Conservation (phyloP, 768 basidiomycete species). For the Lentinula aciculospora region DNA sequence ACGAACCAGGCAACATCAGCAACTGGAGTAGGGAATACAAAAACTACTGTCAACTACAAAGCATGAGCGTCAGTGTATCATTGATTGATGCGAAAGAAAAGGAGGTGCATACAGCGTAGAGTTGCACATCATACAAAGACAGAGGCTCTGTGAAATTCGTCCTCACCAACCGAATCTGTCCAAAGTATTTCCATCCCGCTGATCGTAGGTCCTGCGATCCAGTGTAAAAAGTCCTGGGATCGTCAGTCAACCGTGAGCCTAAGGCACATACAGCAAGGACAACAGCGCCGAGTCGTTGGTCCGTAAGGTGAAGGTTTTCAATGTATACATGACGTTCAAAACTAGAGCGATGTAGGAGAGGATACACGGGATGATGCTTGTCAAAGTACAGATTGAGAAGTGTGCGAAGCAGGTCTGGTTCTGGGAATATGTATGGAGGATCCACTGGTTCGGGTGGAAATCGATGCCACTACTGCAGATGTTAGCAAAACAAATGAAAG, state of each 20-base stretch:
- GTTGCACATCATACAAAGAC: slow-evolving; percentile 35
- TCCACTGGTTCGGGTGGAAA: slow-evolving; percentile 1
- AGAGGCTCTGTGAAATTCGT: slow-evolving; percentile 25
- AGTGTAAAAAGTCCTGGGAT: slow-evolving; percentile 30
- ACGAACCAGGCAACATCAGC: slow-evolving; percentile 27
- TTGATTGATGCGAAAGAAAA: slow-evolving; percentile 9
- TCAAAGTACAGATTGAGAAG: slow-evolving; percentile 50
- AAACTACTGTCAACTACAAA: slow-evolving; percentile 26
- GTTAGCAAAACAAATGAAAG: neutral
- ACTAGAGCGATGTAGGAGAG: slow-evolving; percentile 46
- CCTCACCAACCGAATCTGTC: slow-evolving; percentile 29
- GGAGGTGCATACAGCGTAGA: slow-evolving; percentile 19
- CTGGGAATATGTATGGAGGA: slow-evolving; percentile 32
- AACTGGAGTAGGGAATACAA: slow-evolving; percentile 23
- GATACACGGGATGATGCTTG: slow-evolving; percentile 35
- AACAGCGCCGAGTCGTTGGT: slow-evolving; percentile 32
- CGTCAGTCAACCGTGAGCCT: slow-evolving; percentile 36
- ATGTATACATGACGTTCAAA: slow-evolving; percentile 27
- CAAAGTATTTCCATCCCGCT: slow-evolving; percentile 40
- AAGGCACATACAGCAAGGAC: slow-evolving; percentile 47
- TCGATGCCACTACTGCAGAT: neutral
- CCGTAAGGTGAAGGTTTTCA: slow-evolving; percentile 28
- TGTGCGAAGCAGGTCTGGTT: slow-evolving; percentile 37
- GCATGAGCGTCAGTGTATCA: slow-evolving; percentile 18
- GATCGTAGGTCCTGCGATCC: slow-evolving; percentile 26